Conservation (phyloP, 371 early-diverging fungal species). For the Mucor irregularis region DNA sequence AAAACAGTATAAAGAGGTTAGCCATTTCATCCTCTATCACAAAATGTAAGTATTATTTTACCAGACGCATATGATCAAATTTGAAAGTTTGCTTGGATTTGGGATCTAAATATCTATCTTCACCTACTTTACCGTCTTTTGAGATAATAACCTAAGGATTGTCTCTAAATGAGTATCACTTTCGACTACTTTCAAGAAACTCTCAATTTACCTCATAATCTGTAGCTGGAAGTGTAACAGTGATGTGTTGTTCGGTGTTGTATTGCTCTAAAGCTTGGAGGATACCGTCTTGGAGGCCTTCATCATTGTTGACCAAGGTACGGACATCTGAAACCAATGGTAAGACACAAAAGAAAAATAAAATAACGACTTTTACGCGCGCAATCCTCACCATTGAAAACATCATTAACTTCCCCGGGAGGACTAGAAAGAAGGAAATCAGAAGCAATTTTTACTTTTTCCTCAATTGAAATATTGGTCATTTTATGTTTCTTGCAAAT, state of each 20-base stretch:
- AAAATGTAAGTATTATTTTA: constrained; percentile 17
- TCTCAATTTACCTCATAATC: constrained; percentile 59
- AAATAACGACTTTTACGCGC: not conserved
- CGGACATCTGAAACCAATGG: constrained; percentile 81
- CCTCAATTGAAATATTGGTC: constrained; percentile 40
- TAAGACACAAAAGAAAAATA: not conserved
- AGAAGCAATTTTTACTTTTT: constrained; percentile 80
- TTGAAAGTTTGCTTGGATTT: constrained; percentile 64
- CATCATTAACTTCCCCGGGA: constrained; percentile 96
- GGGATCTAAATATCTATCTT: constrained; percentile 74
- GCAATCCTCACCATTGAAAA: constrained; percentile 78
- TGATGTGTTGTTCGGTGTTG: constrained; percentile 81
- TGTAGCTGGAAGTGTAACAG: constrained; percentile 64
- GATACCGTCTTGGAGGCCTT: constrained; percentile 71
- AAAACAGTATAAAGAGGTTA: not conserved
- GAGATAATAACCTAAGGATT: constrained; percentile 70
- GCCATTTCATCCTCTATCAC: not conserved
- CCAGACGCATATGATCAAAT: constrained; percentile 77
- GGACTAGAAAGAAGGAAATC: constrained; percentile 84
- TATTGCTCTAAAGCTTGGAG: constrained; percentile 76
- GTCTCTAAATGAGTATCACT: no score
- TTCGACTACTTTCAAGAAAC: not conserved
- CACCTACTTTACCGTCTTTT: constrained; percentile 65
- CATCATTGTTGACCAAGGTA: constrained; percentile 81
- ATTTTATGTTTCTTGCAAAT: constrained; percentile 2